Evolutionary conservation across 2,329 filamentous ascomycete species (phyloP).

Genomic region (Calonectria leucothoes): DNA sequence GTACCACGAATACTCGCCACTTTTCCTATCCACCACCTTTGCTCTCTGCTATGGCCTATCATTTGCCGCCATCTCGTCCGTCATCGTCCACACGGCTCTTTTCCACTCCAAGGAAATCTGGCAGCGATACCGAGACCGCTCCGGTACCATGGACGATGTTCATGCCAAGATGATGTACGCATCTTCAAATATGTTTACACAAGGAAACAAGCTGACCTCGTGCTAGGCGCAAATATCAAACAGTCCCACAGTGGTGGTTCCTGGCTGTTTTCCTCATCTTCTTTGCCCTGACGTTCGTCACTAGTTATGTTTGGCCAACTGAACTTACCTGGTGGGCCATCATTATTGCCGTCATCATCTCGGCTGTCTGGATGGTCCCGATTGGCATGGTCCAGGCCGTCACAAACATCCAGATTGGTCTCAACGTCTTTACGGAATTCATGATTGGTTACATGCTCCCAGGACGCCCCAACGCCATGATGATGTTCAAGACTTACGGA

Average conservation of each 20-base stretch:
- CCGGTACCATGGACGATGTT: constrained; percentile 59
- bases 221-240: constrained; percentile 57
- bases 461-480: background rate
- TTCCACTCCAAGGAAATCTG: constrained; percentile 64
- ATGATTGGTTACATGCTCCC: constrained; percentile 5
- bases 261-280: constrained; percentile 56
- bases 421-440: background rate
- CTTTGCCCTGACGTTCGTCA: constrained; percentile 59
- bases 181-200: background rate
- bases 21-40: constrained; percentile 66
- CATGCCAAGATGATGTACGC: constrained; percentile 64
- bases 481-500: constrained; percentile 8
- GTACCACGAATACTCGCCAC: constrained; percentile 68
- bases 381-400: background rate
- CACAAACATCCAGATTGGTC: background rate
- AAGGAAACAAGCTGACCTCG: background rate
- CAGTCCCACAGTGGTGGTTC: constrained; percentile 71
- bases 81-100: constrained; percentile 62
- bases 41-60: constrained; percentile 66
- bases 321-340: constrained; percentile 58
- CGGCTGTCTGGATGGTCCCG: background rate
- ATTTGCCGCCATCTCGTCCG: constrained; percentile 66
- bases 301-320: constrained; percentile 50
- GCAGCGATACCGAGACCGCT: constrained; percentile 41
- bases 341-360: background rate